These are phyloP conservation scores for Saraca asoca DNA, from an alignment of 331 rosid species.

Conservation along the genomic window DNA sequence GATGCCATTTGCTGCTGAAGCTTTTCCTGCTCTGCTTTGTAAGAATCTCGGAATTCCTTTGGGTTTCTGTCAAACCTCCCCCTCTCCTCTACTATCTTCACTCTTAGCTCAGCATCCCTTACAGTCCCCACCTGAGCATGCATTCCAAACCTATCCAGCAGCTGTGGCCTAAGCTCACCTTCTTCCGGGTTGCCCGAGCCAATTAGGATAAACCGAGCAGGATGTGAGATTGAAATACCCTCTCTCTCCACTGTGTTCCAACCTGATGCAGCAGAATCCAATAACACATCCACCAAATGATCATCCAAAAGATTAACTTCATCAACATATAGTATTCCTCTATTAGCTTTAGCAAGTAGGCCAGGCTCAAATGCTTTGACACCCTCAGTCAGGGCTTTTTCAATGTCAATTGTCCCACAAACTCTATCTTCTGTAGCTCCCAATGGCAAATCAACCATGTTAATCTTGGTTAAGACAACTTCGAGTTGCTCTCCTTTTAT, in stretches of 20 bases:
- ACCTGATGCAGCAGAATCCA: constrained; percentile 98
- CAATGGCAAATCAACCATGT: constrained; percentile 95
- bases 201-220: constrained; percentile 88
- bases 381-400: constrained; percentile 93
- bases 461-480: constrained; percentile 69
- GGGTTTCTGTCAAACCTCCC: constrained; percentile 76
- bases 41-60: constrained; percentile 68
- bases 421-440: constrained; percentile 98
- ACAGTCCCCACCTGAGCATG: constrained; percentile 98
- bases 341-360: constrained; percentile 88
- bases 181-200: constrained; percentile 99
- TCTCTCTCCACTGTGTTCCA: constrained; percentile 99
- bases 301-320: constrained; percentile 97
- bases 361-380: constrained; percentile 98
- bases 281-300: constrained; percentile 86
- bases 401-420: constrained; percentile 95
- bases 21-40: constrained; percentile 68
- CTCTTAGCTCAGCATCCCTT: constrained; percentile 94
- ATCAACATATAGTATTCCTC: constrained; percentile 93
- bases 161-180: constrained; percentile 98
- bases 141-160: constrained; percentile 96
- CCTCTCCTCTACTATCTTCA: constrained; percentile 97
- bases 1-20: constrained; percentile 67
- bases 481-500: constrained; percentile 67
- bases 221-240: constrained; percentile 91